These are phyloP conservation scores for Babesia bovis DNA, from an alignment of 169 alveolate species.

Conservation along the genomic window DNA sequence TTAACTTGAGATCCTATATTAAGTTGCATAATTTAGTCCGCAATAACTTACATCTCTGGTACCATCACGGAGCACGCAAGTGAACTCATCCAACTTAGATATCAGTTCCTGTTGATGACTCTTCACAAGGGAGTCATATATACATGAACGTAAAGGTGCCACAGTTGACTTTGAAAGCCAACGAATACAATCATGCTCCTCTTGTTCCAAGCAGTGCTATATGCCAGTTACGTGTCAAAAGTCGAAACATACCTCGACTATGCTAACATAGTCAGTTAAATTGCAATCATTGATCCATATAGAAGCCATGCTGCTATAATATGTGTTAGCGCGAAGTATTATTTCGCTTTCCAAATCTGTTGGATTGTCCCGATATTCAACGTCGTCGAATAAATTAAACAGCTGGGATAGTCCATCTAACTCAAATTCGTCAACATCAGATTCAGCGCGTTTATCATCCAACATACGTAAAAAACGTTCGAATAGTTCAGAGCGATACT, in stretches of 20 bases:
- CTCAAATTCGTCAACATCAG: conserved; percentile 16
- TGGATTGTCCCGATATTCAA: conserved; percentile 29
- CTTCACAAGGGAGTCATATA: neutral
- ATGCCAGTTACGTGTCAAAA: neutral
- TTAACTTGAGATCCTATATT: conserved; percentile 42
- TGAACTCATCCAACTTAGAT: conserved; percentile 21
- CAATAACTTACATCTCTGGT: conserved; percentile 1
- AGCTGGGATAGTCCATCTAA: conserved; percentile 29
- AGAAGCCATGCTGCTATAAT: conserved; percentile 37
- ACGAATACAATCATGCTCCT: conserved; percentile 4
- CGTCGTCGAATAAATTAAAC: conserved; percentile 42
- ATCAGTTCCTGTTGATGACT: neutral
- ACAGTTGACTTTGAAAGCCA: conserved; percentile 15
- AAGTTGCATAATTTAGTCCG: neutral
- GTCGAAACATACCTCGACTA: conserved; percentile 41
- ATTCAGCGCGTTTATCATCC: conserved; percentile 31
- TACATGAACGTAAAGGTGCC: neutral
- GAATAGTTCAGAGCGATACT: conserved; percentile 16
- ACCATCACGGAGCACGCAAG: neutral
- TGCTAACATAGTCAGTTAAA: conserved; percentile 48
- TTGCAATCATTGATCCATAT: conserved; percentile 38
- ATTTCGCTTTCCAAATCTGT: conserved; percentile 46
- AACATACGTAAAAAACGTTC: conserved; percentile 6
- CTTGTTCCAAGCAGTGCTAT: conserved; percentile 58
- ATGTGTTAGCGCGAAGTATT: conserved; percentile 7